Conservation (phyloP, 257 asterid species). For the Cruciata laevipes region DNA sequence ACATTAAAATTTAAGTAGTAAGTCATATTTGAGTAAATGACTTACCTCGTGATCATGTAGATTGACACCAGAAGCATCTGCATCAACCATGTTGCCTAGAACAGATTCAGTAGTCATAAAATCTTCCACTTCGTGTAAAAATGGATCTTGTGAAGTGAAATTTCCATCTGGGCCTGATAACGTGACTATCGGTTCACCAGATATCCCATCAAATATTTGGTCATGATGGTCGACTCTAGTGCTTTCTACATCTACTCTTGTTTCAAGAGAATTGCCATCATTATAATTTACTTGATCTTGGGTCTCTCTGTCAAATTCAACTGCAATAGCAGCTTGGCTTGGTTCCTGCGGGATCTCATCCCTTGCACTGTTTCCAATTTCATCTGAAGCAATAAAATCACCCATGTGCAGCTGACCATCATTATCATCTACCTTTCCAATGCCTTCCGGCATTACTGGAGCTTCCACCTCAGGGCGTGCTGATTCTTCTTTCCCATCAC, state of each 20-base stretch:
- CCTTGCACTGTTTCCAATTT: conserved; percentile 26
- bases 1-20: background rate
- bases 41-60: background rate
- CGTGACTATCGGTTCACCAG: conserved; percentile 26
- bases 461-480: conserved; percentile 26
- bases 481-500: conserved; percentile 26
- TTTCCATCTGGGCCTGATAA: conserved; percentile 22
- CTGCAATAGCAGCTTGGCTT: conserved; percentile 27
- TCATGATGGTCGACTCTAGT: conserved; percentile 9
- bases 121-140: conserved; percentile 31
- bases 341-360: conserved; percentile 25
- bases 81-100: conserved; percentile 32
- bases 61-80: conserved; percentile 30
- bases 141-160: conserved; percentile 28
- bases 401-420: conserved; percentile 25
- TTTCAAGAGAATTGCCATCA: conserved; percentile 19
- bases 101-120: conserved; percentile 28
- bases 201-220: conserved; percentile 18
- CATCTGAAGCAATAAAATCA: conserved; percentile 26
- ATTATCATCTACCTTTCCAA: conserved; percentile 23
- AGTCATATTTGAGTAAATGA: conserved; percentile 1
- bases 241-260: background rate
- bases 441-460: conserved; percentile 23
- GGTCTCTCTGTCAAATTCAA: conserved; percentile 26
- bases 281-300: conserved; percentile 25